Base-by-base conservation (phyloP, 768 basidiomycete genomes). In the Jaapia argillacea region DNA sequence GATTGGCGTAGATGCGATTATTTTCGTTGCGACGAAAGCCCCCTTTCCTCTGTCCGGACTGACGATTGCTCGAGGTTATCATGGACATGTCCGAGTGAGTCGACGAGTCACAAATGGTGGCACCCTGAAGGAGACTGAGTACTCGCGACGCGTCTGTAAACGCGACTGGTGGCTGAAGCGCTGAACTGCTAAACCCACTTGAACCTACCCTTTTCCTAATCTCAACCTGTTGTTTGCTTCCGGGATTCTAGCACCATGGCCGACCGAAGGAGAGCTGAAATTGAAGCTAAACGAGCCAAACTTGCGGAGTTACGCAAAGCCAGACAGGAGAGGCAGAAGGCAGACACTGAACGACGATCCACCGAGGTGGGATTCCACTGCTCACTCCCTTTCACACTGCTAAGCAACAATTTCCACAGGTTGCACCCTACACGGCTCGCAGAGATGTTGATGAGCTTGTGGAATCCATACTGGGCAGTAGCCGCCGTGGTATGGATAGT, bases 261-360 rank as follows among this genome's bases (percentile, higher is more conserved):
- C 43, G 77, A 81, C 53, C 74, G 74, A 62, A 73, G 89, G 40
- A 67, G 87, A 56, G 80, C 81, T 55, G 92, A 96, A 64, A 85
- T 97, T 47, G 90, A 91, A 61, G 86, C 82, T 21, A 98, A 97
- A 65, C 70, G 82, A 48, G 77, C 79, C 7, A 92, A 90, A 62
- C 79, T 97, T 25, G 87, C 79, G 40, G 88, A 89, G 49, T 70
- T 96, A 27, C 72, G 86, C 43, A 75, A 82, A 59, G 84, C 82
- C 4, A 74, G 90, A 36, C 79, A 79, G 26, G 78, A 85, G 49
- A 66, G 84, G 53, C 73, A 80, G 54, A 75, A 68, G 45, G 69
- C 65, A 45, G 79, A 76, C 39, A 63, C 62, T 20, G 70, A 76
- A 37, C 51, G 59, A 42, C 56, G 51, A 5, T 56, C 51, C 35